Conservation (phyloP, 306 rosid genomes). For the Ziziphus jujuba region DNA sequence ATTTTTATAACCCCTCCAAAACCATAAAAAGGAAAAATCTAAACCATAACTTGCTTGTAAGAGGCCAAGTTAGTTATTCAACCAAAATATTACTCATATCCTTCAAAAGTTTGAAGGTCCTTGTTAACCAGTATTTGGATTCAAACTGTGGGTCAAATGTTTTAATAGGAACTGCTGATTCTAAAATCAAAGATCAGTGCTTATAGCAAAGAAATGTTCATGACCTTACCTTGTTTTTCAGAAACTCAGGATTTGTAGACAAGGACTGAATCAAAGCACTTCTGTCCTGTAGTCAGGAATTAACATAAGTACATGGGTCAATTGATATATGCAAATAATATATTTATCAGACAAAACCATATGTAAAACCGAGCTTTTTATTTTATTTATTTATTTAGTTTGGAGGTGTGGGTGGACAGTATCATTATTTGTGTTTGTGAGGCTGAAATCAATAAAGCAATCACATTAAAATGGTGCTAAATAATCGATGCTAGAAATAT, state of each 20-base stretch:
- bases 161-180: too few species aligned
- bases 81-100: too few species aligned
- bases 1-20: background rate
- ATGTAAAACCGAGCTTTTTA: constrained; percentile 17
- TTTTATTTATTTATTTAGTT: too few species aligned
- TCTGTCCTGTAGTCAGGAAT: constrained; percentile 64
- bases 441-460: background rate
- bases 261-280: constrained; percentile 76
- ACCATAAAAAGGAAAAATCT: background rate
- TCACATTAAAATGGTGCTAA: background rate
- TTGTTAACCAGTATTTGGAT: too few species aligned
- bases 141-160: too few species aligned
- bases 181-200: too few species aligned
- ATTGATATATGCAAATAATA: constrained; percentile 8
- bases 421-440: too few species aligned
- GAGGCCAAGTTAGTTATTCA: constrained; percentile 12
- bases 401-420: too few species aligned
- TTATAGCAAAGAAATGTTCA: too few species aligned
- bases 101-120: too few species aligned
- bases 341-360: constrained; percentile 13
- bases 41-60: background rate
- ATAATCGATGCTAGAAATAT: too few species aligned
- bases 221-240: constrained; percentile 68
- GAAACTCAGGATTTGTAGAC: constrained; percentile 85
- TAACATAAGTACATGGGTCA: background rate